Base-by-base conservation (phyloP, 176 grass and related monocot genomes). In the Musa schizocarpa region DNA sequence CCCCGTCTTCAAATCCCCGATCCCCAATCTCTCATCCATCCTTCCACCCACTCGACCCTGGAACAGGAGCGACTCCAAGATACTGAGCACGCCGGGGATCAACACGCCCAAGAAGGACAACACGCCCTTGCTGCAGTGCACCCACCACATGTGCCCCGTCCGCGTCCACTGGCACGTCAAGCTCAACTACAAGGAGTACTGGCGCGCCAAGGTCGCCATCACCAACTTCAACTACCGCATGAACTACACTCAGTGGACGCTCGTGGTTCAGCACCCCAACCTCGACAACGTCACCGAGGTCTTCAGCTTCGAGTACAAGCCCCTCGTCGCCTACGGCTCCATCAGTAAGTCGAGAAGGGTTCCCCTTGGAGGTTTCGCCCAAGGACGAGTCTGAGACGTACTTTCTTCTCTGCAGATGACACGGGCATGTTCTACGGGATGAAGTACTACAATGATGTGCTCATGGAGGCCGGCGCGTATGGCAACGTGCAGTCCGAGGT, bases 171-270 rank as follows among this genome's bases (percentile, higher is more conserved):
- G 69, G 78, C 78, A 80, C 11, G 68, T 80, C 13, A 80, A 80
- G 56, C n/a, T 72, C 55, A 65, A 80, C 48, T 80, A 80, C 69
- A 80, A 80, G 34, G 56, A 80, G 27, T 80, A 80, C 69, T 65
- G 78, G 78, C 20, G 69, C 5, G 69, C 22, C 13, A 73, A 80
- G 57, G 64, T 80, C 4, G 57, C 69, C 54, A 65, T 80, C 14
- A 73, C 78, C 78, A 80, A 80, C 69, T 73, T 80, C 56, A 80
- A 80, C 22, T 73, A 53, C 20, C 4, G 54, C 14, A 49, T 72
- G 78, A 80, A 80, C 68, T 73, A 80, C 78, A 64, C 55, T 11
- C 68, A 73, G 20, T 80, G 78, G 78, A 80, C 34, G 29, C 55
- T 80, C 8, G 56, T 73, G 9, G 13, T 62, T 9, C 78, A 73